Conservation (phyloP, 495 filamentous ascomycete genomes). For the Filosporella fistucella region DNA sequence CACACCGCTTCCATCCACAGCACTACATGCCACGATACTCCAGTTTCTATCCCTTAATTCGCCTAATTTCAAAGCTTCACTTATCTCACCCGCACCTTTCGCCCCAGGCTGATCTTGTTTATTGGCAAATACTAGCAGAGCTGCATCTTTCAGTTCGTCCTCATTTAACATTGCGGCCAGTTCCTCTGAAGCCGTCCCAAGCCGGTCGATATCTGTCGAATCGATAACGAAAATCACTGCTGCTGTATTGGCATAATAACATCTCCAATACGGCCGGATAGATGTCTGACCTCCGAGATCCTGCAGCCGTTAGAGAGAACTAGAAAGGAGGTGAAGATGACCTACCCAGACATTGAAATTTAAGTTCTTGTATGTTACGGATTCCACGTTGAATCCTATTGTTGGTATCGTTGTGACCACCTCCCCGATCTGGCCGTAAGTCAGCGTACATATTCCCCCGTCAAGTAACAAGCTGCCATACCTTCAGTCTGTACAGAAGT, state of each 20-base stretch:
- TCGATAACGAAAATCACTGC: constrained; percentile 98
- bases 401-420: constrained; percentile 98
- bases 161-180: constrained; percentile 93
- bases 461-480: constrained; percentile 30
- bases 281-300: constrained; percentile 96
- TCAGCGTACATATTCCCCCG: constrained; percentile 9
- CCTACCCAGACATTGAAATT: constrained; percentile 97
- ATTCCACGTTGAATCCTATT: constrained; percentile 99
- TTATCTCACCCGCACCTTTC: constrained; percentile 94
- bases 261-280: constrained; percentile 97
- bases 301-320: constrained; percentile 31
- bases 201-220: constrained; percentile 90
- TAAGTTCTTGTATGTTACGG: constrained; percentile 92
- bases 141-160: constrained; percentile 90
- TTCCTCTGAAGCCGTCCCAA: constrained; percentile 89
- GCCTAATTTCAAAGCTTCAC: constrained; percentile 82
- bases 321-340: neutral
- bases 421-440: constrained; percentile 73
- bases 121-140: constrained; percentile 93
- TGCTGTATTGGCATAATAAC: constrained; percentile 99
- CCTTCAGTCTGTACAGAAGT: constrained; percentile 92
- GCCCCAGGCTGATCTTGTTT: constrained; percentile 98
- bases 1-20: constrained; percentile 90
- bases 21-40: constrained; percentile 97
- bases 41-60: constrained; percentile 94